Conservation (phyloP, 345 rosid genomes). For the Capsella bursapastoris region DNA sequence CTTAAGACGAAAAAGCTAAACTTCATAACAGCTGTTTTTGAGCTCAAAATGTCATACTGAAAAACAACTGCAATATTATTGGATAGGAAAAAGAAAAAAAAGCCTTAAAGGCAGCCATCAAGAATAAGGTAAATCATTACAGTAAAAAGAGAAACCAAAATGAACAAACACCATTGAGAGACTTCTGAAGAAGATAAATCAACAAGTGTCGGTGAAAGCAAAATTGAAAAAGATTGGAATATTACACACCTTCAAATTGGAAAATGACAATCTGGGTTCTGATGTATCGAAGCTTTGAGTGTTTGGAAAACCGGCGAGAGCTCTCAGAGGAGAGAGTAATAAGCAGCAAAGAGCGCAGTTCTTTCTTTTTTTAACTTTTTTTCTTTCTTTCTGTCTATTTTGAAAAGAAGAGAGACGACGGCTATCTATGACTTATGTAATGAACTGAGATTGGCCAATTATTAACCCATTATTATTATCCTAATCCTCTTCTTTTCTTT, state of each 20-base stretch:
- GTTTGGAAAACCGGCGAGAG: no score
- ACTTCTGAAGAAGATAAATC: background rate
- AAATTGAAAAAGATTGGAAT: background rate
- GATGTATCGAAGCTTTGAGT: background rate
- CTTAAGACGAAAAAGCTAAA: no score
- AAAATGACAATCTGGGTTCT: conserved; percentile 14
- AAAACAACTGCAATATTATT: no score
- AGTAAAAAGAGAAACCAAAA: background rate
- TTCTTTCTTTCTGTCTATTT: background rate
- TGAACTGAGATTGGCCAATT: conserved; percentile 27
- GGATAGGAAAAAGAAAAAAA: no score
- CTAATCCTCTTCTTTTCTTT: background rate
- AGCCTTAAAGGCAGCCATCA: no score
- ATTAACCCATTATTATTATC: conserved; percentile 8
- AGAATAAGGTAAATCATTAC: background rate
- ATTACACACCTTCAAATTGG: background rate
- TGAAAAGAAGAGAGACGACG: conserved; percentile 16
- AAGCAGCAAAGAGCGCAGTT: conserved; percentile 26
- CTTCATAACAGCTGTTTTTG: no score
- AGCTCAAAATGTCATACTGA: no score
- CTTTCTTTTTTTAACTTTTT: background rate
- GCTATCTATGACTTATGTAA: conserved; percentile 3
- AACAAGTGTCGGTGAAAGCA: conserved; percentile 40
- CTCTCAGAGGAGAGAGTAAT: conserved; percentile 7
- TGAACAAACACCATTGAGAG: background rate